A percentile compares a stretch with the other conserved stretches of the same genome.
Conservation (phyloP, 176 grass and related monocot species). For the Alopecurus myosuroides region DNA sequence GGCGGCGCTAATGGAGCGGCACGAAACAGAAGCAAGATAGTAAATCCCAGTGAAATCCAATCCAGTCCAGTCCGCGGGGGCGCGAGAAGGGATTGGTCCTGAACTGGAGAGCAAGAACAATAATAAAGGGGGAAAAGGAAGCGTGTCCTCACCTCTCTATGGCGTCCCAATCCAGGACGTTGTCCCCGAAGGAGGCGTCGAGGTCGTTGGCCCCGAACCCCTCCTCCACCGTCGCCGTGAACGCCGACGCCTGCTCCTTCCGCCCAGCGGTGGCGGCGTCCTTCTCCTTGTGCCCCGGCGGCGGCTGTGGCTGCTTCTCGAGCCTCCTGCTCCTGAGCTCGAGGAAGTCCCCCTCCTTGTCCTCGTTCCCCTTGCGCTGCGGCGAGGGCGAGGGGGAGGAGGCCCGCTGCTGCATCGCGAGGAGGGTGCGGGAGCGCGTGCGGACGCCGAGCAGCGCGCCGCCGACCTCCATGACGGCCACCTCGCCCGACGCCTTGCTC, state of each 20-base stretch:
- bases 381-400: conserved; percentile 41
- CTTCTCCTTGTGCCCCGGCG: conserved; percentile 24
- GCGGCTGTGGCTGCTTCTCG: conserved; percentile 44
- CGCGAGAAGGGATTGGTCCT: background rate
- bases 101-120: background rate
- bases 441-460: conserved; percentile 66
- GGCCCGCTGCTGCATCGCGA: conserved; percentile 50
- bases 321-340: conserved; percentile 82
- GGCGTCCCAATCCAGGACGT: conserved; percentile 46
- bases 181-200: conserved; percentile 59
- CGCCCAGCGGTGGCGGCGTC: background rate
- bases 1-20: background rate
- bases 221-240: background rate
- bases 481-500: conserved; percentile 74
- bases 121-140: background rate
- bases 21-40: background rate
- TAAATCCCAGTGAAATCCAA: conserved; percentile 11
- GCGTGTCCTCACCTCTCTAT: conserved; percentile 40
- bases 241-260: background rate
- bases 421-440: conserved; percentile 76
- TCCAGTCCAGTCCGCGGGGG: background rate
- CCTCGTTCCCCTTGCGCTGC: conserved; percentile 30
- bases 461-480: conserved; percentile 77
- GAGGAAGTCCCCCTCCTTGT: conserved; percentile 35
- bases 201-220: conserved; percentile 25